Conservation (phyloP, 768 basidiomycete species). For the Boletus pseudo-olivaceus region DNA sequence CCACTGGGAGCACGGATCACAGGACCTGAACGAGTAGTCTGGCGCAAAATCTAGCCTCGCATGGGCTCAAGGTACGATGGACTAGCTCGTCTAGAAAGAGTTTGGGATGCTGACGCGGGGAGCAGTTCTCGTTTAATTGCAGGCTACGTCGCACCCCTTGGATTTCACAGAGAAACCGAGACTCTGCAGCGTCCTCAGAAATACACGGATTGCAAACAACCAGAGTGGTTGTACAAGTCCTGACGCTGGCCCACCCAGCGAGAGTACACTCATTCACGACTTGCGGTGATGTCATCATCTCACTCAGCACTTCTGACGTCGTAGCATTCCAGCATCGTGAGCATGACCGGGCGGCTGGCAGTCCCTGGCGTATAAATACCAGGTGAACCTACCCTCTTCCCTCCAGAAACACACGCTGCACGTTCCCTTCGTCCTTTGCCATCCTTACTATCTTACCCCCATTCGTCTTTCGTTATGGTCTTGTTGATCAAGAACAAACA, state of each 20-base stretch:
- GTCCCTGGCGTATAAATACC: neutral
- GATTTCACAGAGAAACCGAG: no score
- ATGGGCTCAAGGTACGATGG: neutral
- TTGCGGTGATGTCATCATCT: neutral
- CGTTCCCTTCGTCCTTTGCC: neutral
- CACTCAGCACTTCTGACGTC: neutral
- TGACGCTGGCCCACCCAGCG: neutral
- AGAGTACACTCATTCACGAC: neutral
- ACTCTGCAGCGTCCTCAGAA: neutral
- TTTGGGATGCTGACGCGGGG: neutral
- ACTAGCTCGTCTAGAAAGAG: neutral
- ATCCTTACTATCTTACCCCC: neutral
- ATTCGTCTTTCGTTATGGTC: constrained; percentile 5
- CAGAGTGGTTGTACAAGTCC: neutral
- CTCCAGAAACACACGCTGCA: neutral
- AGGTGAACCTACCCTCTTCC: neutral
- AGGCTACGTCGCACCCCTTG: neutral
- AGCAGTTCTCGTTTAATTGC: neutral
- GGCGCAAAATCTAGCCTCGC: neutral
- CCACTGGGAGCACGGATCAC: neutral
- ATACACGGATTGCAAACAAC: no score
- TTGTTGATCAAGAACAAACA: constrained; percentile 18
- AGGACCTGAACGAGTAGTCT: no score
- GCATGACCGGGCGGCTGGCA: neutral
- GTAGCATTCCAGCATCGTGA: neutral